phyloP scores from a whole-genome alignment of 1,284 basidiomycete species.

The Cryptococcus sp. region DNA sequence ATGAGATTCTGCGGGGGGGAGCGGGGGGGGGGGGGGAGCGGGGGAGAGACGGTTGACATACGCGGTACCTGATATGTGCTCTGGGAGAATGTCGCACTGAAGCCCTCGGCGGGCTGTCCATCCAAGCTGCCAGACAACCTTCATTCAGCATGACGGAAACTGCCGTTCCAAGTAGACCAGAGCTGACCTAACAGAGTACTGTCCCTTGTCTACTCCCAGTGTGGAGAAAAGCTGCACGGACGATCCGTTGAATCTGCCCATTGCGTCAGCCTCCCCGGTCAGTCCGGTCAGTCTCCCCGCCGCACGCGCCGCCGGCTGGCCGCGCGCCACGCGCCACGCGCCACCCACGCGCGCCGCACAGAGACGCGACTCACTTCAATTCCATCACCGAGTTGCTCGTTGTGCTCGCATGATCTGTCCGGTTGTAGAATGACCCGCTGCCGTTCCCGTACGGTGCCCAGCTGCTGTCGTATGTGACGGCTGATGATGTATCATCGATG shows the following conservation, averaged over 20 bases:
- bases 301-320: no score
- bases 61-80: background rate
- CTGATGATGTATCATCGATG: constrained; percentile 10
- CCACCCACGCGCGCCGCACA: background rate
- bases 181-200: constrained; percentile 21
- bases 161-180: no score
- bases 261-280: background rate
- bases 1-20: background rate
- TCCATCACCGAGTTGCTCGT: constrained; percentile 3
- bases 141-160: no score
- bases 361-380: constrained; percentile 4
- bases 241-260: constrained; percentile 12
- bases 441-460: background rate
- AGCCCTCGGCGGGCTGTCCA: constrained; percentile 8
- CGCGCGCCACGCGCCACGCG: no score
- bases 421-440: constrained; percentile 1
- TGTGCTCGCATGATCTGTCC: constrained; percentile 9
- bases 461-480: constrained; percentile 3
- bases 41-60: constrained; percentile 3
- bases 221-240: constrained; percentile 16
- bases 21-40: background rate
- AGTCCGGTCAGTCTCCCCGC: no score
- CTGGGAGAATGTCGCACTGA: background rate
- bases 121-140: constrained; percentile 13
- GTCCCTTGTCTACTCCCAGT: constrained; percentile 15